phyloP scores from a whole-genome alignment of 148 eudicot species.

The Oxyria digyna region DNA sequence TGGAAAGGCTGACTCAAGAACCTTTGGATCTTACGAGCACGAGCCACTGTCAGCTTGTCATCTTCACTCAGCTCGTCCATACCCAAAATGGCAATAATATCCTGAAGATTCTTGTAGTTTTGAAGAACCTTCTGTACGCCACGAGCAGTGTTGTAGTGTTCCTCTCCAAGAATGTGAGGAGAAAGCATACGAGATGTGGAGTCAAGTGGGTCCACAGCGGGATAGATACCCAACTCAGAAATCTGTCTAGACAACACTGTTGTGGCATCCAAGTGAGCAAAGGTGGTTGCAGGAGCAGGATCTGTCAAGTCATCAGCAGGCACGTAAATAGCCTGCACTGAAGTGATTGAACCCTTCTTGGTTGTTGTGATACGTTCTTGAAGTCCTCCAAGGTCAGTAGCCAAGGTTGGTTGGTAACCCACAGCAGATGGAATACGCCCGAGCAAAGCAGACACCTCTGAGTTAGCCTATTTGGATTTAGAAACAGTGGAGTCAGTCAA shows the following conservation, averaged over 20 bases:
- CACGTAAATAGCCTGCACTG: constrained; percentile 95
- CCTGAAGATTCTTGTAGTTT: constrained; percentile 95
- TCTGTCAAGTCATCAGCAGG: constrained; percentile 92
- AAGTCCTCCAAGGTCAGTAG: constrained; percentile 98
- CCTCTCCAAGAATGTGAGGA: constrained; percentile 93
- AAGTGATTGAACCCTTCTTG: constrained; percentile 93
- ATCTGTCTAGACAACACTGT: constrained; percentile 94
- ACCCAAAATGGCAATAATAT: constrained; percentile 97
- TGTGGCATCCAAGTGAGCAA: constrained; percentile 99
- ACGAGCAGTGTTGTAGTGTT: constrained; percentile 94
- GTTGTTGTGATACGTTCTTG: constrained; percentile 98
- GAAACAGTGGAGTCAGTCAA: not conserved
- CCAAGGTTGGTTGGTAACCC: constrained; percentile 97
- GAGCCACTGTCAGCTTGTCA: constrained; percentile 91
- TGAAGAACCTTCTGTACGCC: constrained; percentile 96
- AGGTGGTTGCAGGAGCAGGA: constrained; percentile 89
- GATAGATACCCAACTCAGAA: constrained; percentile 95
- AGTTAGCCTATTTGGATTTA: constrained; percentile 50
- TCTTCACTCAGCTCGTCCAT: constrained; percentile 99
- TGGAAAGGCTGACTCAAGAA: constrained; percentile 93
- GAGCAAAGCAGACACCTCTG: constrained; percentile 99
- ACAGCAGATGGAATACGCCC: constrained; percentile 99
- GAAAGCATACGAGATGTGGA: constrained; percentile 62
- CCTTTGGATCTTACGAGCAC: constrained; percentile 91
- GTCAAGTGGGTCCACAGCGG: constrained; percentile 9